Evolutionary conservation across 306 rosid genomes (phyloP).

Genomic region (Vachellia pachyceras): DNA sequence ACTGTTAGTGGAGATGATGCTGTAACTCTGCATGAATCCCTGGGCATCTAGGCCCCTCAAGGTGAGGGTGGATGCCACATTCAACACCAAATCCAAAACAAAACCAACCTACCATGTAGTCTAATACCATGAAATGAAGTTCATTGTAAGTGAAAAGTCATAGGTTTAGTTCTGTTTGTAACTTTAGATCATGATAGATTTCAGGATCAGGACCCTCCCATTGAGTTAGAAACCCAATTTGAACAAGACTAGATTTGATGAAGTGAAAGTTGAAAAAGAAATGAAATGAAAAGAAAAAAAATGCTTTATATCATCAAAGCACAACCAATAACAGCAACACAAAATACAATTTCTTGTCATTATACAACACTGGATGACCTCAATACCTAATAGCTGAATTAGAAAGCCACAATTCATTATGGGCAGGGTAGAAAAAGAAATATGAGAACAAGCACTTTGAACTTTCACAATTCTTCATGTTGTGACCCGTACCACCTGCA

Average conservation of each 20-base stretch:
- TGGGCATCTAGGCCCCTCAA: background rate
- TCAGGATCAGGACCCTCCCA: slow-evolving; percentile 92
- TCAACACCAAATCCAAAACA: too few relatives aligned
- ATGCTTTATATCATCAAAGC: background rate
- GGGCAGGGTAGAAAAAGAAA: background rate
- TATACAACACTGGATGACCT: too few relatives aligned
- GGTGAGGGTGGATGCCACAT: background rate
- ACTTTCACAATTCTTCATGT: too few relatives aligned
- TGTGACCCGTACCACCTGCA: too few relatives aligned
- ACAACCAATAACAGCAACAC: background rate
- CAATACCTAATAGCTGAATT: too few relatives aligned
- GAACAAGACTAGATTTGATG: background rate
- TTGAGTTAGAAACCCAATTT: slow-evolving; percentile 23
- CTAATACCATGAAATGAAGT: too few relatives aligned
- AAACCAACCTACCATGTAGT: too few relatives aligned
- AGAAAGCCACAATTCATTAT: background rate
- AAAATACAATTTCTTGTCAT: too few relatives aligned
- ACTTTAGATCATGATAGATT: slow-evolving; percentile 21
- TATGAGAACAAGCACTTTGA: background rate
- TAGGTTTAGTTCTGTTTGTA: too few relatives aligned
- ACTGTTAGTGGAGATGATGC: background rate
- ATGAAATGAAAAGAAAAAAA: too few relatives aligned
- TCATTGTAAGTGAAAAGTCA: too few relatives aligned
- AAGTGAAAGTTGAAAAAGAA: background rate
- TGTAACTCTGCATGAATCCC: background rate